Evolutionary conservation across 2,329 filamentous ascomycete genomes (phyloP), one percentile per base, ranked within the genome.

Genomic region (Fusarium napiforme): DNA sequence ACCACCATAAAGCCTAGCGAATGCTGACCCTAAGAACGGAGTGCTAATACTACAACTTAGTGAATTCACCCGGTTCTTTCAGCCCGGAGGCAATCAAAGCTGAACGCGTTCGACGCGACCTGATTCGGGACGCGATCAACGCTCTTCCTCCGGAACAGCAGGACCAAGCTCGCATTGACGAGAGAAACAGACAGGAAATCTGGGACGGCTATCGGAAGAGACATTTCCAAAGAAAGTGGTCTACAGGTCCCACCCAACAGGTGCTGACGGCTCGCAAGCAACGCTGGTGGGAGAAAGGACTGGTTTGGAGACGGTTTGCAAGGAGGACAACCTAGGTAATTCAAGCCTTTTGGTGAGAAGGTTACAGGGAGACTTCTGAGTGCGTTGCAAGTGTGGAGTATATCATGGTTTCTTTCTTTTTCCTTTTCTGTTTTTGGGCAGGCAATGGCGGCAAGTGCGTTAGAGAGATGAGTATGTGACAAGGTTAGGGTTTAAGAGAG

Each of bases 231-330:
- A 30, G 5, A 49, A 14, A 5, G 1, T 14, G 4, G 5, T 1
- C 1, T 10, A 49, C 21, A 16, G 14, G 18, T 49, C 5, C 15
- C 5, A 23, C 10, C 14, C 21, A 18, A 21, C 21, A 34, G 28
- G 0, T 2, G 1, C 30, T 50, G 15, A 2, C 0, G 0, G 21
- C 9, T 18, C 4, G 1, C 18, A 50, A 34, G 2, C 15, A n/a
- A 14, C 47, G 30, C 30, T 50, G 47, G 47, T 50, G 30, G 30
- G 3, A 14, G 21, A 50, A 50, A 34, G 7, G 47, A 7, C 2
- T 2, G 8, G 10, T 14, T 12, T 34, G 47, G 47, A 34, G 21
- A 9, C 30, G 15, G 1, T 18, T 50, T 23, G 10, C 0, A 34
- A n/a, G 1, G 15, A n/a, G 15, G 5, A 4, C 6, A 21, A 47